Evolutionary conservation across 2,329 filamentous ascomycete genomes (phyloP), one percentile per base, ranked within the genome.

Genomic region (Trichoderma guizhouense): DNA sequence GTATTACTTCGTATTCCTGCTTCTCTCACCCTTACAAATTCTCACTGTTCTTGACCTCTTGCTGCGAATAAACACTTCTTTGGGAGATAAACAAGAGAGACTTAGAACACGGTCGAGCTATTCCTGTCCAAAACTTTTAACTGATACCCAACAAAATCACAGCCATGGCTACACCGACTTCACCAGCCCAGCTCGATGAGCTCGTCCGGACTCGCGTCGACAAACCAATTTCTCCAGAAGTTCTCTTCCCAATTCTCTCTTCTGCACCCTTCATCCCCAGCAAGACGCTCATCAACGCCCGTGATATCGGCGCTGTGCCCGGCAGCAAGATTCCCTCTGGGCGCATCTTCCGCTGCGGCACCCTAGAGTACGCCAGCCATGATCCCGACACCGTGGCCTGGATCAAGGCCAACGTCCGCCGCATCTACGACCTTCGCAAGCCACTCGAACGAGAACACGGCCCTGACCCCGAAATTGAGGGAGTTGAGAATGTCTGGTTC

Each of bases 381-480:
- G 79, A 81, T 71, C 76, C 78, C 11, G 76, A 78, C n/a, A 76
- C 80, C 7, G 51, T 78, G 11, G 81, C 81, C 7, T 81, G 80
- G 76, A 75, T 87, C 4, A 75, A 77, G 7, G 75, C 75, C 21
- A 78, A 81, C 61, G 78, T 88, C 60, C 80, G 79, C 72, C 82
- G 81, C 71, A 75, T 89, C 65, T 88, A 88, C 75, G 87, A 89
- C 77, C 79, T 89, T 71, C 83, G 87, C 55, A 84, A 83, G 55
- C 78, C 79, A 9, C 73, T 75, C 36, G 87, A 89, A 79, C 83
- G 84, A 66, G 76, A 73, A 12, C 58, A 70, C 3, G 77, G 76
- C n/a, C 85, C 85, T 0, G 85, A 86, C 73, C 86, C 86, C 5
- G 76, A 73, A 1, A 74, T 86, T n/a, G 74, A 78, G 0, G 84